phyloP scores from a whole-genome alignment of 345 rosid genomes.

The Balakata baccata region DNA sequence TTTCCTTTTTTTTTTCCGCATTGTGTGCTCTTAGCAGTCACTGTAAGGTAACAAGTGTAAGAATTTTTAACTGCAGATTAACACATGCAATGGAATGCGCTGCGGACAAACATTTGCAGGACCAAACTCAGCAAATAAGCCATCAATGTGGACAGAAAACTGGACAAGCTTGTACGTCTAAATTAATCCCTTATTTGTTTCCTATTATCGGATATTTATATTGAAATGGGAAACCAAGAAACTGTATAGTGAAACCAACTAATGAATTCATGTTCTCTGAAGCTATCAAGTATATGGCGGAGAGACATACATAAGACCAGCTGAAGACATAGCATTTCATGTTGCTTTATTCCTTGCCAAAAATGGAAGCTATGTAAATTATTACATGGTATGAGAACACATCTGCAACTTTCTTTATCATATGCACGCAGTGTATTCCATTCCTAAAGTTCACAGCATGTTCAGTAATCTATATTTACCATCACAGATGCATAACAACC shows the following conservation, averaged over 20 bases:
- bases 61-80: constrained; percentile 41
- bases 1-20: neutral
- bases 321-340: constrained; percentile 74
- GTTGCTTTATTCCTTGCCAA: constrained; percentile 74
- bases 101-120: constrained; percentile 80
- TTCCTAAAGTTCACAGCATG: neutral
- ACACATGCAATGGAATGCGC: constrained; percentile 70
- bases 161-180: constrained; percentile 75
- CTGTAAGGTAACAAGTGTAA: neutral
- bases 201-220: neutral
- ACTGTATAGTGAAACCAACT: neutral
- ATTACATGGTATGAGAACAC: constrained; percentile 63
- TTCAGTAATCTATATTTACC: neutral
- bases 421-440: neutral
- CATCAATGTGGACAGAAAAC: constrained; percentile 86
- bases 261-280: constrained; percentile 13
- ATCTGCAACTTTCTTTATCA: neutral
- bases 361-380: constrained; percentile 75
- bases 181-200: neutral
- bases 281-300: constrained; percentile 67
- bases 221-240: neutral
- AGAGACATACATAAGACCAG: constrained; percentile 49
- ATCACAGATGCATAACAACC: neutral
- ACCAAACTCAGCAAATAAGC: constrained; percentile 77
- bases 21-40: neutral